A percentile compares a stretch with the other conserved stretches of the same genome.
These are phyloP conservation scores for Colletotrichum endophyticum DNA, from an alignment of 2,329 filamentous ascomycete genomes.

Conservation along the genomic window DNA sequence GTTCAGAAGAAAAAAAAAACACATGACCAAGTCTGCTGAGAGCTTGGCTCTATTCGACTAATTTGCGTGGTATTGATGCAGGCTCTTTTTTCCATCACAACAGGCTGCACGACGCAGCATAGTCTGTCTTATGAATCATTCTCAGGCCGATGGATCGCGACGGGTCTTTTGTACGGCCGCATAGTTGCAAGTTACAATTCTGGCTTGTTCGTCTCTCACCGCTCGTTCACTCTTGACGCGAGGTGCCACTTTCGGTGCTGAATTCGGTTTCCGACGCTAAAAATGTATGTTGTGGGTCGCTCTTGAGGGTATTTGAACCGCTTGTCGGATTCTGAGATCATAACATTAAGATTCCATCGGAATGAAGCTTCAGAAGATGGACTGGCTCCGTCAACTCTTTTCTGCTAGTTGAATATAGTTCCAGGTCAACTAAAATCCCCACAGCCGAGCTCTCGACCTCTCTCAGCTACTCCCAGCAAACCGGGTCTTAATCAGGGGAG, in stretches of 20 bases:
- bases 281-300: not conserved
- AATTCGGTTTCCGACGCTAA: rapidly evolving
- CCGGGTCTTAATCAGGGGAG: not conserved
- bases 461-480: not conserved
- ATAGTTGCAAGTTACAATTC: rapidly evolving
- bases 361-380: rapidly evolving
- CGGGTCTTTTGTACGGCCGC: not conserved
- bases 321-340: not conserved
- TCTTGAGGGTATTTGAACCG: not conserved
- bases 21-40: not conserved
- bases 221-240: not conserved
- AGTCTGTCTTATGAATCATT: not conserved
- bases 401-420: not conserved
- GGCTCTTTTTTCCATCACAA: rapidly evolving
- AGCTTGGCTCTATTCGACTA: rapidly evolving
- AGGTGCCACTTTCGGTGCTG: not conserved
- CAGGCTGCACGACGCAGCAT: not conserved
- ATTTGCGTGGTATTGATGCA: not conserved
- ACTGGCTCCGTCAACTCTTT: not conserved
- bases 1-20: rapidly evolving
- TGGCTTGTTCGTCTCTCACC: not conserved
- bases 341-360: not conserved
- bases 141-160: rapidly evolving
- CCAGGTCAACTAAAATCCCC: not conserved
- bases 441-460: not conserved